Evolutionary conservation across 805 yeast genomes (phyloP).

Genomic region (Metschnikowia santaceciliae): DNA sequence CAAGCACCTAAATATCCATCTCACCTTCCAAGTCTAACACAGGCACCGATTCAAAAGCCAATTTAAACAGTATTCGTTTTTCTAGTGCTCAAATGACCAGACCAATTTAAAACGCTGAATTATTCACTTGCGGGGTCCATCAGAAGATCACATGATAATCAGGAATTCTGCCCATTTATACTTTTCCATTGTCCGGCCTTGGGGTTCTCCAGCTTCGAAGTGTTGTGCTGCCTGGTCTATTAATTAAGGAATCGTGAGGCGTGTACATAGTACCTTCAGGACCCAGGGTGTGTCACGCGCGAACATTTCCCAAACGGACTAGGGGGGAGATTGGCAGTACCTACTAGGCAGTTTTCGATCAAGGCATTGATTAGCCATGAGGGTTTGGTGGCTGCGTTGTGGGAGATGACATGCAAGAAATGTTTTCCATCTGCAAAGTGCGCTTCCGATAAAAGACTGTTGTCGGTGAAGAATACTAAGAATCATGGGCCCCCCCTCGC

Average conservation of each 20-base stretch:
- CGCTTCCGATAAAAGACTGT: slow-evolving; percentile 37
- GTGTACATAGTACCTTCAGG: neutral
- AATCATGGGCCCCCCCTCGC: neutral
- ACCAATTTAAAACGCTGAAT: too few relatives aligned
- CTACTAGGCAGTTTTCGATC: slow-evolving; percentile 48
- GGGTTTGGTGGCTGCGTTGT: slow-evolving; percentile 52
- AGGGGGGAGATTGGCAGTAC: slow-evolving; percentile 33
- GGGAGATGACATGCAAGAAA: slow-evolving; percentile 28
- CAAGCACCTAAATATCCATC: neutral
- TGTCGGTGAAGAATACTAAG: slow-evolving; percentile 44
- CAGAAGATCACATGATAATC: too few relatives aligned
- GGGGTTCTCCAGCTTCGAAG: neutral
- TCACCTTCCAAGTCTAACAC: neutral
- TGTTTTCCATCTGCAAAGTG: slow-evolving; percentile 13
- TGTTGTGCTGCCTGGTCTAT: neutral
- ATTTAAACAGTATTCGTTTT: too few relatives aligned
- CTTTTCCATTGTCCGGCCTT: too few relatives aligned
- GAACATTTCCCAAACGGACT: neutral
- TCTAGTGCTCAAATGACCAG: too few relatives aligned
- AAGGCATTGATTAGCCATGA: slow-evolving; percentile 58
- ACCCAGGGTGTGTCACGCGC: neutral
- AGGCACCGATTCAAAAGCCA: too few relatives aligned
- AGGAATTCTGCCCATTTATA: too few relatives aligned
- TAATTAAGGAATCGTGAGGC: neutral
- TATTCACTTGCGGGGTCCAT: too few relatives aligned